A percentile compares a stretch with the other conserved stretches of the same genome.
phyloP scores from a whole-genome alignment of 1,284 basidiomycete species.

The Trametes sp. region DNA sequence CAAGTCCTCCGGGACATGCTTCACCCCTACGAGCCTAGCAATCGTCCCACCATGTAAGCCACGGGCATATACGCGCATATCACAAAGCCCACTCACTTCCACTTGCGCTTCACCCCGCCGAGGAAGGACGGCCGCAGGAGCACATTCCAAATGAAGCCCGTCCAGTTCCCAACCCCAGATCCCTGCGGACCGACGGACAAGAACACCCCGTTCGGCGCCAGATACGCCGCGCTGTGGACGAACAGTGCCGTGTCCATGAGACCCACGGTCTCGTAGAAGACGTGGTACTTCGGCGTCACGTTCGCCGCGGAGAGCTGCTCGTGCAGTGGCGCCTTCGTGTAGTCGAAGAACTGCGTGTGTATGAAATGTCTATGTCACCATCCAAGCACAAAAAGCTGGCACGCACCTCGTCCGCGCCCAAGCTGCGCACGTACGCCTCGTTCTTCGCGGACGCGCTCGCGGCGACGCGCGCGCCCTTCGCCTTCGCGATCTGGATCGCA shows the following conservation, averaged over 20 bases:
- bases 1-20: conserved; percentile 41
- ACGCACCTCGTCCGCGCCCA: conserved; percentile 40
- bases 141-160: conserved; percentile 32
- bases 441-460: conserved; percentile 40
- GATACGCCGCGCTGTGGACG: conserved; percentile 34
- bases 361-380: neutral
- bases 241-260: conserved; percentile 35
- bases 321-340: conserved; percentile 56
- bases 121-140: conserved; percentile 49
- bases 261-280: conserved; percentile 53
- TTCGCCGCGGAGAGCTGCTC: conserved; percentile 49
- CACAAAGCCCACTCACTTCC: conserved; percentile 45
- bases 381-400: neutral
- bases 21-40: conserved; percentile 41
- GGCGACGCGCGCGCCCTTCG: conserved; percentile 35
- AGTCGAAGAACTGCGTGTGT: conserved; percentile 59
- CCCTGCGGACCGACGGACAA: conserved; percentile 35
- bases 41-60: conserved; percentile 7
- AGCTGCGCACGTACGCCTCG: conserved; percentile 35
- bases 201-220: conserved; percentile 34
- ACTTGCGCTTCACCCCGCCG: conserved; percentile 55
- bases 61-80: neutral
- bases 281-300: conserved; percentile 49
- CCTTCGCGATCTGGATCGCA: conserved; percentile 41
- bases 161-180: conserved; percentile 20